phyloP scores from a whole-genome alignment of 768 basidiomycete species.

The Mycena vulgaris region DNA sequence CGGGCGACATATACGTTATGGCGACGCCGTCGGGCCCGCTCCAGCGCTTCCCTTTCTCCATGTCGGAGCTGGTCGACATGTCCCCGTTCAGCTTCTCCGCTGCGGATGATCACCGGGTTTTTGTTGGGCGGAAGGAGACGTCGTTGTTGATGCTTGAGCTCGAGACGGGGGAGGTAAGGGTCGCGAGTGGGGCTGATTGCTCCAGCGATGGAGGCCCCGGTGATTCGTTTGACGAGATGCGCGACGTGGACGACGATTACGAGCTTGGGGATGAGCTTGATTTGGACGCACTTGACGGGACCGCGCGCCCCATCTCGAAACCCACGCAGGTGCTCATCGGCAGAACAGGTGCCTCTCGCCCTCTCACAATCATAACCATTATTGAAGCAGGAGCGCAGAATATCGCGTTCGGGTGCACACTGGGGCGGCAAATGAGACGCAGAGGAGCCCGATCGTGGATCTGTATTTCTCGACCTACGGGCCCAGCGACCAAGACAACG shows the following conservation, averaged over 20 bases:
- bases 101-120: constrained; percentile 78
- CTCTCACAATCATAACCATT: not conserved
- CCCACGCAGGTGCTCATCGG: constrained; percentile 67
- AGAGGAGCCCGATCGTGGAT: constrained; percentile 73
- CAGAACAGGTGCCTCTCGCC: constrained; percentile 60
- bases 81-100: constrained; percentile 85
- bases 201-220: no score
- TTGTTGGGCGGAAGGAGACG: constrained; percentile 94
- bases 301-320: constrained; percentile 52
- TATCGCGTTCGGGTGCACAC: constrained; percentile 91
- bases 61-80: constrained; percentile 93
- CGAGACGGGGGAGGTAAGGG: constrained; percentile 86
- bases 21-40: constrained; percentile 76
- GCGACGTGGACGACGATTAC: constrained; percentile 59
- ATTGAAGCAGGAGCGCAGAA: constrained; percentile 65
- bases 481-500: constrained; percentile 89
- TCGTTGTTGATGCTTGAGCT: constrained; percentile 82
- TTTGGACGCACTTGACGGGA: no score
- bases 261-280: constrained; percentile 77
- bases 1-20: constrained; percentile 94
- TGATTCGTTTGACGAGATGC: constrained; percentile 74
- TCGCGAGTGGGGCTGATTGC: constrained; percentile 81
- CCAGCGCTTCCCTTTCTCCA: constrained; percentile 91
- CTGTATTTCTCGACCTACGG: constrained; percentile 94
- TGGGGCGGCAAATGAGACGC: constrained; percentile 55